These are phyloP conservation scores for Aegilops umbellulata DNA, from an alignment of 176 grass and related monocot species.

Conservation along the genomic window DNA sequence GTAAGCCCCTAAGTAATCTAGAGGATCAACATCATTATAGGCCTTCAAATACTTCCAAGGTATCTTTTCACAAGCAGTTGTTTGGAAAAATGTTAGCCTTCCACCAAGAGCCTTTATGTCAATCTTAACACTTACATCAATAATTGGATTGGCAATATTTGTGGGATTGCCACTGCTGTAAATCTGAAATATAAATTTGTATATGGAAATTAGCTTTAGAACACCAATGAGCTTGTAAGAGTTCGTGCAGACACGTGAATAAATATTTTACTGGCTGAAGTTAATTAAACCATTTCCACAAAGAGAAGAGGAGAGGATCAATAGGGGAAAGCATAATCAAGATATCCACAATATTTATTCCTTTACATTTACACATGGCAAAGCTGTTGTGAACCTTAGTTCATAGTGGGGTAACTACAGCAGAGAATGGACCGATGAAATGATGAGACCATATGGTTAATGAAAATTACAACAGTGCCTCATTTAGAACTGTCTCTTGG, in stretches of 20 bases:
- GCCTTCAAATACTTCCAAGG: slow-evolving; percentile 60
- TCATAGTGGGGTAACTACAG: not conserved
- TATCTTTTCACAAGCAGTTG: slow-evolving; percentile 79
- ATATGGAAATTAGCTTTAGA: slow-evolving; percentile 11
- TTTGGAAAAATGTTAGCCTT: slow-evolving; percentile 76
- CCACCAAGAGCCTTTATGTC: slow-evolving; percentile 94
- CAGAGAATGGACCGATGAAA: not conserved
- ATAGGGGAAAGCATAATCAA: not conserved
- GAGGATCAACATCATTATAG: slow-evolving; percentile 59
- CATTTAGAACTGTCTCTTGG: not conserved
- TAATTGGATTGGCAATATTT: slow-evolving; percentile 96
- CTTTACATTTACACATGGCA: slow-evolving; percentile 16
- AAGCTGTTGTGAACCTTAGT: not conserved
- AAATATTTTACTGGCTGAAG: not conserved
- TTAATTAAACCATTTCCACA: slow-evolving; percentile 5
- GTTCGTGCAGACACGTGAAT: not conserved
- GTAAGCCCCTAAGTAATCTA: slow-evolving; percentile 74
- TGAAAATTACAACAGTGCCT: slow-evolving; percentile 7
- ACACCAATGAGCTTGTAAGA: not conserved
- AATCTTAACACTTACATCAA: slow-evolving; percentile 93
- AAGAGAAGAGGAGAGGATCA: not conserved
- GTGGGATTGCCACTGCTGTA: slow-evolving; percentile 98
- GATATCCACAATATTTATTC: slow-evolving; percentile 1
- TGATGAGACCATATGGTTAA: not conserved
- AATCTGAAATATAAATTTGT: slow-evolving; percentile 62